phyloP scores from a whole-genome alignment of 768 basidiomycete genomes.

The Pleurotus cornucopiae region DNA sequence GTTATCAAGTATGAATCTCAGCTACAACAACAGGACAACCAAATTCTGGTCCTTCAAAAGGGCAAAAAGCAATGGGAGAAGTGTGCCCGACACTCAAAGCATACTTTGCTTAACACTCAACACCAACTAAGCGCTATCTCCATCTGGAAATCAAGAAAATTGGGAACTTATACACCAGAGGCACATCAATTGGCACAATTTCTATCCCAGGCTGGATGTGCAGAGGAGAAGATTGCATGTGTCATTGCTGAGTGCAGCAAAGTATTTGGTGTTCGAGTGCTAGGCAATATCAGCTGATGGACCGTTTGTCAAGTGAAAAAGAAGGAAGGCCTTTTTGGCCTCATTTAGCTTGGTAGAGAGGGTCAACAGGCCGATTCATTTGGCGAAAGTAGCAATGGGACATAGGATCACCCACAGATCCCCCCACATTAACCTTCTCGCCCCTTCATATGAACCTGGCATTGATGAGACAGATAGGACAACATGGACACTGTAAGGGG shows the following conservation, averaged over 20 bases:
- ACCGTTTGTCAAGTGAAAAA: conserved; percentile 8
- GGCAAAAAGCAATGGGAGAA: not conserved
- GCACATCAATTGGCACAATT: conserved; percentile 8
- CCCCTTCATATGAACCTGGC: conserved; percentile 12
- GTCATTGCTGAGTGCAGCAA: conserved; percentile 10
- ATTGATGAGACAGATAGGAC: conserved; percentile 15
- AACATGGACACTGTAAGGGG: conserved; percentile 10
- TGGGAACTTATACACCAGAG: conserved; percentile 10
- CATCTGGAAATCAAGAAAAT: conserved; percentile 4
- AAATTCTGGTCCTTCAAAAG: not conserved
- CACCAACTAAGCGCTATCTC: not conserved
- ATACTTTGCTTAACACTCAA: not conserved
- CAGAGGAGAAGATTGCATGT: conserved; percentile 8
- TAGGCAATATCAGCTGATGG: not conserved
- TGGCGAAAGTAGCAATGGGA: conserved; percentile 21
- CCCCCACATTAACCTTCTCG: conserved; percentile 14
- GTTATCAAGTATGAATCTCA: too few relatives aligned
- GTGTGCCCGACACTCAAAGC: conserved; percentile 4
- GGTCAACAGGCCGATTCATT: conserved; percentile 12
- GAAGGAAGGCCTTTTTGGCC: conserved; percentile 12
- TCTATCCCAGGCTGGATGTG: conserved; percentile 11
- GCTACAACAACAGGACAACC: too few relatives aligned
- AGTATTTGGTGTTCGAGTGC: conserved; percentile 10
- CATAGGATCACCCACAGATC: conserved; percentile 17
- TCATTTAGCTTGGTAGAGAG: conserved; percentile 12